Base-by-base conservation (phyloP, 805 yeast genomes). In the Saccharomyces kudriavzevii region DNA sequence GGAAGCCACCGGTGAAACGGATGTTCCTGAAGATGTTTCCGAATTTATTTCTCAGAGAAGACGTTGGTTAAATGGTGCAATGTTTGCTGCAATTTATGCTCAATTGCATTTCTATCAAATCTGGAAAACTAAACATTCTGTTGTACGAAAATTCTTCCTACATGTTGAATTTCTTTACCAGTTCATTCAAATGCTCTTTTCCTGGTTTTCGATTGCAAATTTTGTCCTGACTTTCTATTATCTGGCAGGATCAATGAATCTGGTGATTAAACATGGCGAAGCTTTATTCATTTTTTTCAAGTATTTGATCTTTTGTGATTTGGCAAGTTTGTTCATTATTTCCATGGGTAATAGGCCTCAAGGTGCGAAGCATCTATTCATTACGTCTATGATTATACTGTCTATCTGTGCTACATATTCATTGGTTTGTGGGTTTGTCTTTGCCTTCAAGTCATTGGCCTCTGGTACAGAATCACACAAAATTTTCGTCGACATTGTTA, bases 311-410 rank as follows among this genome's bases (percentile, higher is more conserved):
- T 78, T 90, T 52, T 83, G 95, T 67, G 85, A 87, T 20, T 77
- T 94, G 61, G 84, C 94, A 11, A 82, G 95, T n/a, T 84, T 90
- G 70, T 87, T 94, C 64, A 85, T 94, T 59, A 87, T 91, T 40
- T 90, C 97, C 0, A 87, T 94, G 80, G 99, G 99, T 58, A 94
- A 94, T 66, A 80, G 98, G 64, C 99, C 99, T 2, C 98, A 94
- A 62, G 99, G 99, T 31, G 92, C 97, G 0, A 84, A 84, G 54
- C 83, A 80, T 51, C 70, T 92, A 50, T 94, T 90, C 71, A 76
- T 88, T 63, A 71, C 78, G 0, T 78, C 91, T 31, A 88, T 94
- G 71, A 74, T 84, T 1, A 70, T 89, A 45, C 72, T 94, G 56
- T 85, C 92, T 0, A 56, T 88, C 28, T 87, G 96, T 67, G 90